These are phyloP conservation scores for Aspergillus taichungensis DNA, from an alignment of 495 filamentous ascomycete genomes.

Conservation along the genomic window DNA sequence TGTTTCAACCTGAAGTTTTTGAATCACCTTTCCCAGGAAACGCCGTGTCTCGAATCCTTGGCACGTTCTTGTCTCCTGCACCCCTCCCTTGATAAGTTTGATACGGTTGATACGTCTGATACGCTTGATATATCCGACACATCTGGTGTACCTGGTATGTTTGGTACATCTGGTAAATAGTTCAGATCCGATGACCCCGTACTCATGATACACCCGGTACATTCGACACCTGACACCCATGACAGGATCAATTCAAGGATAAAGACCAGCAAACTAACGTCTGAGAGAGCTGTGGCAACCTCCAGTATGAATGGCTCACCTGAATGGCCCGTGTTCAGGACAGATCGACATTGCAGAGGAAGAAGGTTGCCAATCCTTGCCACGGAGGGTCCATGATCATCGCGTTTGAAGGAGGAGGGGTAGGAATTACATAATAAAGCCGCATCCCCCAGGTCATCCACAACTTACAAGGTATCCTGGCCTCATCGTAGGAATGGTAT, in stretches of 20 bases:
- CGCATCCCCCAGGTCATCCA: background rate
- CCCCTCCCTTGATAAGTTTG: background rate
- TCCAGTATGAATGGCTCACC: background rate
- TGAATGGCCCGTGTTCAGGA: conserved; percentile 5
- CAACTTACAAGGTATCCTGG: no score
- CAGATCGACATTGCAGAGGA: conserved; percentile 10
- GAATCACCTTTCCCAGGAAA: conserved; percentile 6
- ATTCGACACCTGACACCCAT: no score
- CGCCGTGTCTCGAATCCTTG: background rate
- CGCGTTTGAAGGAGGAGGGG: background rate
- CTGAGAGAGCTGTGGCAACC: no score
- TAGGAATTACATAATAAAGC: conserved; percentile 1
- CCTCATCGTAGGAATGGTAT: background rate
- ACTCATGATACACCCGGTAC: no score
- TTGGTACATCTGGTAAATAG: no score
- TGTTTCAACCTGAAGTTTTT: background rate
- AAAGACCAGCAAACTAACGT: no score
- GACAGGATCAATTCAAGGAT: no score
- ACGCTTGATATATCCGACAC: no score
- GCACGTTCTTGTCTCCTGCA: no score
- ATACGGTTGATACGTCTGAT: background rate
- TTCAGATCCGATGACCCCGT: no score
- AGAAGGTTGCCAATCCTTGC: conserved; percentile 4
- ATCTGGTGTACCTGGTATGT: no score
- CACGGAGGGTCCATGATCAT: conserved; percentile 3